Conservation (phyloP, 306 rosid genomes). For the Erythrophleum fordii region DNA sequence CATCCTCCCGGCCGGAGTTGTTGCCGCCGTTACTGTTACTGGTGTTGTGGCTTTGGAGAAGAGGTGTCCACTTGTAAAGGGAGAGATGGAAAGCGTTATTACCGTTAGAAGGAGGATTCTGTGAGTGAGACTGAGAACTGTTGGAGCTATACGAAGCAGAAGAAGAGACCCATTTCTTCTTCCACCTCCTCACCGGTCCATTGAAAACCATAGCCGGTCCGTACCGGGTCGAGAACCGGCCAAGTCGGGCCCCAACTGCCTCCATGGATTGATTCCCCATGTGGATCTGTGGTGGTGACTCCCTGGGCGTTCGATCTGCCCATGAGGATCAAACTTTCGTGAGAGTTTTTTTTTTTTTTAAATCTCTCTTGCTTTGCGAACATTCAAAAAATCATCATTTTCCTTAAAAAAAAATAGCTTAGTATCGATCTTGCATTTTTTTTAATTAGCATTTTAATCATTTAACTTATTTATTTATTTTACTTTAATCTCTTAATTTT, state of each 20-base stretch:
- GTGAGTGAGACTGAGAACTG: slow-evolving; percentile 30
- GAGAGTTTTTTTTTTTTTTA: background rate
- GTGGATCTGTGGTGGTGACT: slow-evolving; percentile 45
- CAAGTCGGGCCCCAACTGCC: slow-evolving; percentile 94
- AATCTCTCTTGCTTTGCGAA: too few relatives aligned
- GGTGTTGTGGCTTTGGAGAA: slow-evolving; percentile 52
- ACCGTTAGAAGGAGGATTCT: slow-evolving; percentile 39
- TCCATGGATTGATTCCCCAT: slow-evolving; percentile 53
- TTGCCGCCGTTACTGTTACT: slow-evolving; percentile 25
- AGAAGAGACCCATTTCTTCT: slow-evolving; percentile 65
- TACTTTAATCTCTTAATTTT: too few relatives aligned
- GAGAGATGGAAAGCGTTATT: slow-evolving; percentile 58
- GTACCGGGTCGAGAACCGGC: slow-evolving; percentile 90
- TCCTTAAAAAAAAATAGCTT: too few relatives aligned
- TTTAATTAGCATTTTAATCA: too few relatives aligned
- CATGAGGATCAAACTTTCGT: too few relatives aligned
- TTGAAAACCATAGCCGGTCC: slow-evolving; percentile 93
- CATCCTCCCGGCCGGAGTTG: slow-evolving; percentile 33
- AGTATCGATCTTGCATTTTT: too few relatives aligned
- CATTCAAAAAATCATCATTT: too few relatives aligned
- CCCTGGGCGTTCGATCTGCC: slow-evolving; percentile 50
- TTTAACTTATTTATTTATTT: too few relatives aligned
- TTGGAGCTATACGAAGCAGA: background rate
- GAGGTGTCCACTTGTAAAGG: slow-evolving; percentile 70
- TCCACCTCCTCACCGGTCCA: slow-evolving; percentile 79